Base-by-base conservation (phyloP, 768 basidiomycete species). In the Suillus subluteus region DNA sequence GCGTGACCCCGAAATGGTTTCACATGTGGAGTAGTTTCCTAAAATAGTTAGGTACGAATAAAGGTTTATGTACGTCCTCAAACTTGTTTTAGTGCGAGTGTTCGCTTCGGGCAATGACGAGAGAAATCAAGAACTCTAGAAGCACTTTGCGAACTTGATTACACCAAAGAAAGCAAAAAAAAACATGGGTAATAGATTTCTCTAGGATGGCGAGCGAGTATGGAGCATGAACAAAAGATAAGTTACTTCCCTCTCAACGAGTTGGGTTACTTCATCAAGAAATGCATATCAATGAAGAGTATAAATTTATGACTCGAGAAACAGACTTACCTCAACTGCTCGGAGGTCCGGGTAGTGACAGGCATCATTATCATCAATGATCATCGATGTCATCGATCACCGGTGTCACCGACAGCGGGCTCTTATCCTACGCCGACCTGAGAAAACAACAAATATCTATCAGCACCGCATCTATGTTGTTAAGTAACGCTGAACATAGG, bases 241-340 rank as follows among this genome's bases (percentile, higher is more conserved):
- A 23, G 48, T 91, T 88, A 90, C 88, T 90, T 89, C 89, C 86
- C 84, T 86, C 87, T 92, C 38, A 81, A 89, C 83, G 91, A 92
- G 91, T 91, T 92, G 26, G 26, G 26, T 26, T 26, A 26, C 87
- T 82, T 91, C 90, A 88, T 82, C 80, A 74, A 65, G 63, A 82
- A 72, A 72, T 71, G 73, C 54, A 65, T 64, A 68, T 62, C 63
- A 65, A 62, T 62, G 30, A 68, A 63, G 62, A 37, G 43, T 64
- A 71, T 64, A 71, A 54, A 46, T 54, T 54, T 12, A 59, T 48
- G 26, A 26, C 26, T 26, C 26, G 26, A 26, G 26, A 26, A 44
- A 12, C 78, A 26, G 16, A 30, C 87, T 78, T 70, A 90, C 95
- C 91, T 98, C 35, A 35, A 32, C 32, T 32, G 35, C 40, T 38